phyloP scores from a whole-genome alignment of 306 rosid genomes.

The Ceratonia siliqua region DNA sequence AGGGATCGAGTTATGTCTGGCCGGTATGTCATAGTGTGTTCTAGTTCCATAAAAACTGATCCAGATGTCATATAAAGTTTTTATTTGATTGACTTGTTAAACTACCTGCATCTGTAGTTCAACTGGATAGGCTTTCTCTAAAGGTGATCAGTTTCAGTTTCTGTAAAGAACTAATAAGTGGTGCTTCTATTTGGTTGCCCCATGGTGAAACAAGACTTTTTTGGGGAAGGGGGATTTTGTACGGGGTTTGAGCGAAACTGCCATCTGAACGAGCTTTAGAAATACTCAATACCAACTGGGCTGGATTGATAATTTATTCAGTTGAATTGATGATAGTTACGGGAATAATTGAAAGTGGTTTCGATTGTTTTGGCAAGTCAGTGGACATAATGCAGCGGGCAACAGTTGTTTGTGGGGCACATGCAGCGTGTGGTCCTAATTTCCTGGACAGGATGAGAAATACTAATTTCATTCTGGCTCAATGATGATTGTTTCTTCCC shows the following conservation, averaged over 20 bases:
- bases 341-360: constrained; percentile 45
- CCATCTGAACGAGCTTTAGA: neutral
- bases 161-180: neutral
- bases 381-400: constrained; percentile 38
- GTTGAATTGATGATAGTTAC: constrained; percentile 23
- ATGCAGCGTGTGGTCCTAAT: constrained; percentile 40
- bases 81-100: constrained; percentile 3
- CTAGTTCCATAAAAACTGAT: constrained; percentile 14
- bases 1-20: constrained; percentile 91
- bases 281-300: neutral
- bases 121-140: constrained; percentile 11
- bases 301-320: constrained; percentile 35
- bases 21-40: constrained; percentile 56
- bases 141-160: constrained; percentile 4
- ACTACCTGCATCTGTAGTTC: neutral
- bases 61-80: neutral
- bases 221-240: neutral
- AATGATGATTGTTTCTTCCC: constrained; percentile 2
- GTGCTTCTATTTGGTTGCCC: neutral
- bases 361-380: constrained; percentile 37
- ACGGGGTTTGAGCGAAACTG: neutral
- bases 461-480: constrained; percentile 31
- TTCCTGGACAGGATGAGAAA: constrained; percentile 1
- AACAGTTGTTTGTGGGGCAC: constrained; percentile 56
- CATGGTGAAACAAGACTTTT: neutral